Evolutionary conservation across 73 alveolate species (phyloP), one percentile per base, ranked within the genome.

Genomic region (Symbiodinium pilosum): DNA sequence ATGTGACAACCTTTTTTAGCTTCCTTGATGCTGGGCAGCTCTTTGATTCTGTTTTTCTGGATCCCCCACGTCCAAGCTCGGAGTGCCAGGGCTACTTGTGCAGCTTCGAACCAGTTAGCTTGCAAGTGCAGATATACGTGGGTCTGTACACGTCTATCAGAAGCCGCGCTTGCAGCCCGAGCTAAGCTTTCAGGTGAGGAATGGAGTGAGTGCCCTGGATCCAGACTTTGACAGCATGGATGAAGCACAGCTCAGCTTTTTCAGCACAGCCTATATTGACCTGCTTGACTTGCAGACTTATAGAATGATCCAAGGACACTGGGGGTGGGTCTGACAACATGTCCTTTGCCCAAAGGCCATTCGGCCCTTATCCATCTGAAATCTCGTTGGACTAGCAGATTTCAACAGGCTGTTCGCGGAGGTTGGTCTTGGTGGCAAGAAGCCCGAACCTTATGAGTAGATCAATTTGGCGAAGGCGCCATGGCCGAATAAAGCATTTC

Each of bases 401-500:
- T 3, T n/a, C 26, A 41, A 12, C 26, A 87, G 94, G 94, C 94
- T 87, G 24, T 34, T 87, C 9, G 69, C 85, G 41, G 40, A 87
- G 84, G 84, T 51, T 34, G 85, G 84, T 24, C 43, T 3, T 21
- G 94, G 94, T 6, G 94, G 94, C 54, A 40, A 71, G 24, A 41
- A 51, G 54, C 85, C 56, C 26, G 68, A n/a, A 34, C 38, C 81
- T 64, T 38, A n/a, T 28, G 32, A 26, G 20, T 26, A 16, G 73
- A 24, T 12, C 73, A 11, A 8, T 54, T 26, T 14, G 73, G 24
- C 73, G 32, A 54, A 11, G 20, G 24, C 68, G 3, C 34, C 73
- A 16, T 54, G 30, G 73, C 8, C 34, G 3, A 24, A 24, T 54
- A 26, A 5, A n/a, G n/a, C n/a, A n/a, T n/a, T 64, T 32, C 81